These are phyloP conservation scores for Plenodomus lindquistii DNA, from an alignment of 2,329 filamentous ascomycete species.

Conservation along the genomic window DNA sequence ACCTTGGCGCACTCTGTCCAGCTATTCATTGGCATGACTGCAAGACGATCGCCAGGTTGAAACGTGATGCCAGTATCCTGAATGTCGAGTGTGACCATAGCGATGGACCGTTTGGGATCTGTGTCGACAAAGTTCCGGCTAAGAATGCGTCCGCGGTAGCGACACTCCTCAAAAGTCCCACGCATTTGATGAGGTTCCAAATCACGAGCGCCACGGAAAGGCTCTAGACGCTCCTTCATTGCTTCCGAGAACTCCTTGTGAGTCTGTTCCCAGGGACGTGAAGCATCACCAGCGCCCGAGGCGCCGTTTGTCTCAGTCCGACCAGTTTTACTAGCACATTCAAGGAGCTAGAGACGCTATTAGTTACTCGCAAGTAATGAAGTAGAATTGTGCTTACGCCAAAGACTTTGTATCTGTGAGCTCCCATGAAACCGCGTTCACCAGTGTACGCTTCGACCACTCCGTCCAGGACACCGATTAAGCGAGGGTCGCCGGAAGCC, in stretches of 20 bases:
- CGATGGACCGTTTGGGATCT: slow-evolving; percentile 53
- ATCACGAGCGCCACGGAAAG: slow-evolving; percentile 52
- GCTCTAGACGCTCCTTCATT: slow-evolving; percentile 59
- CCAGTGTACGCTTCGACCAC: slow-evolving; percentile 61
- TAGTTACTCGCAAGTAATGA: neutral
- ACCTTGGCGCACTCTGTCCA: slow-evolving; percentile 62
- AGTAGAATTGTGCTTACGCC: slow-evolving; percentile 44
- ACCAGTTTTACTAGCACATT: slow-evolving; percentile 59
- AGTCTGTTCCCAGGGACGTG: slow-evolving; percentile 28
- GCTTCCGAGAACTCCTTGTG: slow-evolving; percentile 53
- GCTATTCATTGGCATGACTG: slow-evolving; percentile 59
- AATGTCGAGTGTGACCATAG: slow-evolving; percentile 57
- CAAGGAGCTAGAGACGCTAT: slow-evolving; percentile 38
- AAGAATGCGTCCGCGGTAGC: slow-evolving; percentile 54
- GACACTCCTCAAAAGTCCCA: slow-evolving; percentile 59
- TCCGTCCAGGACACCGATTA: slow-evolving; percentile 59
- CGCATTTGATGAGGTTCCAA: slow-evolving; percentile 59
- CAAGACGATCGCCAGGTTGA: slow-evolving; percentile 57
- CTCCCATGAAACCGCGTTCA: slow-evolving; percentile 61
- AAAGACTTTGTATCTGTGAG: slow-evolving; percentile 62
- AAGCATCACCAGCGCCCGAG: slow-evolving; percentile 22
- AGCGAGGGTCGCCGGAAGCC: slow-evolving; percentile 54
- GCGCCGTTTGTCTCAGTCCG: slow-evolving; percentile 47
- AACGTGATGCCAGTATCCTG: slow-evolving; percentile 59
- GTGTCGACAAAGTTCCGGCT: slow-evolving; percentile 53